Evolutionary conservation across 208 protist species (phyloP).

Genomic region (Polymyxa betae): DNA sequence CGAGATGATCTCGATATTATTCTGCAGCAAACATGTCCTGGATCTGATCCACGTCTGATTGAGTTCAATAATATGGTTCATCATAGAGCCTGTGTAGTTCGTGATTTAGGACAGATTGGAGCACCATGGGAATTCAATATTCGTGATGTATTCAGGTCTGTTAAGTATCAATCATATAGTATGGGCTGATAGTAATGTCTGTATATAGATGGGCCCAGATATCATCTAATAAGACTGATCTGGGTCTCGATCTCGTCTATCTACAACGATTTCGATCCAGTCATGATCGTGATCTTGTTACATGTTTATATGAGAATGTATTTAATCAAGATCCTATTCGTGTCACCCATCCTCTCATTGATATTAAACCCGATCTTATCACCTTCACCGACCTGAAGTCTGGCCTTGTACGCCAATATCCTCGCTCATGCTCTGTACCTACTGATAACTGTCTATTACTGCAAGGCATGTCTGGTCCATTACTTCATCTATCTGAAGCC

Average conservation of each 20-base stretch:
- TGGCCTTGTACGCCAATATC: neutral
- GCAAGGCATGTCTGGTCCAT: slow-evolving; percentile 57
- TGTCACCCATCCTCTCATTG: neutral
- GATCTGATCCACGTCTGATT: slow-evolving; percentile 61
- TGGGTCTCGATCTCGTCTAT: neutral
- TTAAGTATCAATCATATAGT: neutral
- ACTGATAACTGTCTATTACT: too few relatives aligned
- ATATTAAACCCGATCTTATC: neutral
- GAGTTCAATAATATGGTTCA: slow-evolving; percentile 59
- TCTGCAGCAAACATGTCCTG: neutral
- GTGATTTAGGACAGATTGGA: slow-evolving; percentile 80
- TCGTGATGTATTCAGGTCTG: slow-evolving; percentile 96
- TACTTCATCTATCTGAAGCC: slow-evolving; percentile 84
- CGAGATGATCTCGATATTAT: slow-evolving; percentile 66
- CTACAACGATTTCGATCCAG: slow-evolving; percentile 73
- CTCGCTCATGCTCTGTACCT: too few relatives aligned
- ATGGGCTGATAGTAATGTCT: neutral
- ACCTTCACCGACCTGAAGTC: neutral
- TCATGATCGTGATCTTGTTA: slow-evolving; percentile 67
- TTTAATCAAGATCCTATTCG: slow-evolving; percentile 47
- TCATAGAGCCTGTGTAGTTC: slow-evolving; percentile 24
- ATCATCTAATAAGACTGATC: neutral
- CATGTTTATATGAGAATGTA: neutral
- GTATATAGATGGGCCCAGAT: neutral
- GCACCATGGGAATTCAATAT: slow-evolving; percentile 99